These are phyloP conservation scores for Wickerhamiella vanderwaltii DNA, from an alignment of 805 yeast genomes.

Conservation along the genomic window DNA sequence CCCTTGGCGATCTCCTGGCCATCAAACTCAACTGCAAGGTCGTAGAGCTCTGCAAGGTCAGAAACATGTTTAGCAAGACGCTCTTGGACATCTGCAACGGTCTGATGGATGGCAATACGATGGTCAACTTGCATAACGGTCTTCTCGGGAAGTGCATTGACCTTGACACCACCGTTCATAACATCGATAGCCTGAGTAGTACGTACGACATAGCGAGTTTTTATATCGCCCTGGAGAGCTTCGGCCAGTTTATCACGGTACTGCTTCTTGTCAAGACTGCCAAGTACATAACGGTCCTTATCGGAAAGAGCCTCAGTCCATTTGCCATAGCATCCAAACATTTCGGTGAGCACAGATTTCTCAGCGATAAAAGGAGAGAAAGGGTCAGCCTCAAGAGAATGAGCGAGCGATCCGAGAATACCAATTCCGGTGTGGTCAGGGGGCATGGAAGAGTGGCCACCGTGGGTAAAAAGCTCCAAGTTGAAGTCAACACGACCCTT, in stretches of 20 bases:
- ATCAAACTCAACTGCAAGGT: conserved; percentile 32
- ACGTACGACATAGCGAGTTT: conserved; percentile 31
- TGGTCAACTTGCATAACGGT: conserved; percentile 43
- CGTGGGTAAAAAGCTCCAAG: conserved; percentile 46
- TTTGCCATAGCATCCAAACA: conserved; percentile 48
- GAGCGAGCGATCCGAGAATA: conserved; percentile 47
- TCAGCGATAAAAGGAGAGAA: conserved; percentile 37
- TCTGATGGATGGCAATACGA: conserved; percentile 46
- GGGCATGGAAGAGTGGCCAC: conserved; percentile 73
- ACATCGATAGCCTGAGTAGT: conserved; percentile 56
- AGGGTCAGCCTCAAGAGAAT: conserved; percentile 45
- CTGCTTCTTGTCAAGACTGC: conserved; percentile 3
- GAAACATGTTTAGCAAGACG: conserved; percentile 29
- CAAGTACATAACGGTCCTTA: background rate
- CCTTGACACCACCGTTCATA: conserved; percentile 56
- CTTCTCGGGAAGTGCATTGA: conserved; percentile 61
- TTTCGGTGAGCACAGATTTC: conserved; percentile 46
- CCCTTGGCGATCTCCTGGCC: conserved; percentile 11
- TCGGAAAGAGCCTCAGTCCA: conserved; percentile 1
- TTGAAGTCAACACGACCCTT: conserved; percentile 45
- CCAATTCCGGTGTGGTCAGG: conserved; percentile 78
- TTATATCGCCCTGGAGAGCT: conserved; percentile 13
- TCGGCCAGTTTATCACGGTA: conserved; percentile 9
- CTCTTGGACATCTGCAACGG: conserved; percentile 32
- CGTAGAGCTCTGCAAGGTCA: conserved; percentile 34